These are phyloP conservation scores for Withania somnifera DNA, from an alignment of 305 asterid species.

Conservation along the genomic window DNA sequence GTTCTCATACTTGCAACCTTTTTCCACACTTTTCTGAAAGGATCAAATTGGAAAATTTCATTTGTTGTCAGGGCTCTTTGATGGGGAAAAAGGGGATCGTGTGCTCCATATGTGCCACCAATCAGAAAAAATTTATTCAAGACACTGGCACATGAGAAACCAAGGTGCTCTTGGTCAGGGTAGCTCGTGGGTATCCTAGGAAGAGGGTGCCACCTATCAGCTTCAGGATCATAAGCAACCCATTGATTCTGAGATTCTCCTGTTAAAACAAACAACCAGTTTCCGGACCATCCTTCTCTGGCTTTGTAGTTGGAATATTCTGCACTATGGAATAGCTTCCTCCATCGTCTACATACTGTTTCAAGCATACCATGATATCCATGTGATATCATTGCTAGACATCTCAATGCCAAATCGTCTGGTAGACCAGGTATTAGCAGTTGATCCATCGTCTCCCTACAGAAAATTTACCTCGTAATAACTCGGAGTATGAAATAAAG, in stretches of 20 bases:
- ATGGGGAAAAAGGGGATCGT: neutral
- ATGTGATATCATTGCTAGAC: slow-evolving; percentile 2
- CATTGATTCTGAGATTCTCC: slow-evolving; percentile 3
- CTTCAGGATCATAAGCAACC: slow-evolving; percentile 3
- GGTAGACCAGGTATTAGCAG: neutral
- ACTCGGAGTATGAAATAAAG: neutral
- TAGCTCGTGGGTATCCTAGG: neutral
- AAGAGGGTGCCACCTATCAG: slow-evolving; percentile 4
- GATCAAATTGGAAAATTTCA: slow-evolving; percentile 1
- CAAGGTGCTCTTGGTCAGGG: neutral
- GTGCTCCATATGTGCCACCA: neutral
- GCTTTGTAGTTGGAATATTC: slow-evolving; percentile 1
- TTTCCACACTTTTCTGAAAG: slow-evolving; percentile 1
- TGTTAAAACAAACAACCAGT: slow-evolving; percentile 2
- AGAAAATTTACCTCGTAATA: neutral
- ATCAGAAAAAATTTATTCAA: neutral
- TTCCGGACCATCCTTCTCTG: neutral
- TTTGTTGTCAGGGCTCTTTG: neutral
- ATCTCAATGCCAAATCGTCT: slow-evolving; percentile 4
- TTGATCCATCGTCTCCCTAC: neutral
- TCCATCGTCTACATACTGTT: neutral
- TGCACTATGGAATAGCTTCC: neutral
- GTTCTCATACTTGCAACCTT: slow-evolving; percentile 2
- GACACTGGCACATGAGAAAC: slow-evolving; percentile 3
- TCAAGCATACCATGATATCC: slow-evolving; percentile 1